Evolutionary conservation across 176 grass and related monocot genomes (phyloP).

Genomic region (Phyllostachys edulis): DNA sequence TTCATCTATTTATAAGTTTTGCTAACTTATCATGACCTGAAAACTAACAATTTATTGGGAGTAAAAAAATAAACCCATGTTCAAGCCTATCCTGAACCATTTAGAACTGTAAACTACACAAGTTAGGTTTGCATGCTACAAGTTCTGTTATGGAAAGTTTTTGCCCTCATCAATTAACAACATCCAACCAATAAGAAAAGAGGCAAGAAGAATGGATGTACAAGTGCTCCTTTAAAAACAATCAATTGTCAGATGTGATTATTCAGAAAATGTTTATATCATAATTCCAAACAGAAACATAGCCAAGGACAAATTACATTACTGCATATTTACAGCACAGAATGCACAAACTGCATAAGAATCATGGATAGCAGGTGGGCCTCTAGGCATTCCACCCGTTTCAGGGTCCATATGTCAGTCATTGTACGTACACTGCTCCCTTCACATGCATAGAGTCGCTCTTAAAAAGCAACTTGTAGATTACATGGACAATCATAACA

Average conservation of each 20-base stretch:
- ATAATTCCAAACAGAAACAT: background rate
- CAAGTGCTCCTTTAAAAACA: too few species aligned
- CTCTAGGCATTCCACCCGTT: background rate
- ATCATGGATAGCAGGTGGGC: background rate
- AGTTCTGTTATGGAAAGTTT: background rate
- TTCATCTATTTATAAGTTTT: background rate
- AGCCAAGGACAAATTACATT: background rate
- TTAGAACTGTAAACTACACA: background rate
- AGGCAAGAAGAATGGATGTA: background rate
- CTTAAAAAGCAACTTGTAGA: background rate
- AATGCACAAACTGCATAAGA: background rate
- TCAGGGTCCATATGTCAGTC: background rate
- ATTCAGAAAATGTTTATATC: background rate
- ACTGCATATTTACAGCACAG: constrained; percentile 11
- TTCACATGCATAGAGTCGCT: background rate
- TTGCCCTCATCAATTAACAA: background rate
- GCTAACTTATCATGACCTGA: constrained; percentile 4
- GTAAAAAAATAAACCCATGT: constrained; percentile 7
- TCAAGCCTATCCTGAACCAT: background rate
- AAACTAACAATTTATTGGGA: background rate
- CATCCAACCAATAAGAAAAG: background rate
- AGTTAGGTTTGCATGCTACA: background rate
- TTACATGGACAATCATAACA: background rate
- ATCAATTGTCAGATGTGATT: background rate
- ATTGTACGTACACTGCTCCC: background rate